Evolutionary conservation across 306 rosid species (phyloP).

Genomic region (Glycine latifolia): DNA sequence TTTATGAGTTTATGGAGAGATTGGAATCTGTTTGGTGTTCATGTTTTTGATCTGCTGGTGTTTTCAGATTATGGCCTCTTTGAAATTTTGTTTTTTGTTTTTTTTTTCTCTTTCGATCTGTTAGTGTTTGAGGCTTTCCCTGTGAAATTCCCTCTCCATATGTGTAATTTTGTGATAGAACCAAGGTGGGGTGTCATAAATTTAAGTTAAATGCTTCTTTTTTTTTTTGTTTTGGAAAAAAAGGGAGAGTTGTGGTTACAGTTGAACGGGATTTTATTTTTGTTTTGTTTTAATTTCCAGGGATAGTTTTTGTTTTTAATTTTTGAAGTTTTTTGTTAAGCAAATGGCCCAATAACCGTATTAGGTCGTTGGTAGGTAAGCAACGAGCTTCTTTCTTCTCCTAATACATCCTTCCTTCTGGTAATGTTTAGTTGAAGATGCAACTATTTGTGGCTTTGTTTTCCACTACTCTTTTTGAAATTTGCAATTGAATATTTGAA

Average conservation of each 20-base stretch:
- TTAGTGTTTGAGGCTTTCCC: conserved; percentile 16
- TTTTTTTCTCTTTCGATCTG: conserved; percentile 45
- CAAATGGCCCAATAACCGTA: conserved; percentile 42
- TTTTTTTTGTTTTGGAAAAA: neutral
- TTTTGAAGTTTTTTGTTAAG: conserved; percentile 28
- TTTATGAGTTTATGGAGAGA: conserved; percentile 36
- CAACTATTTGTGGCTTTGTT: conserved; percentile 36
- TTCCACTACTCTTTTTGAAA: conserved; percentile 29
- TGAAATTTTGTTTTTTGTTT: neutral
- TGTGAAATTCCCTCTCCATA: conserved; percentile 31
- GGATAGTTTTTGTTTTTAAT: conserved; percentile 37
- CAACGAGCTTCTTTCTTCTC: conserved; percentile 44
- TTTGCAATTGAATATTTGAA: conserved; percentile 28
- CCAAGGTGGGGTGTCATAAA: conserved; percentile 1
- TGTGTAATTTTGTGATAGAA: conserved; percentile 19
- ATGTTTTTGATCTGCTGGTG: conserved; percentile 37
- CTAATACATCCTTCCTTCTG: conserved; percentile 34
- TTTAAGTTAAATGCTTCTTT: conserved; percentile 24
- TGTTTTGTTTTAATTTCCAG: conserved; percentile 2
- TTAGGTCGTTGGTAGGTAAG: conserved; percentile 79
- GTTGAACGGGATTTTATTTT: conserved; percentile 33
- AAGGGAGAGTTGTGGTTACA: neutral
- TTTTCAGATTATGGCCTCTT: conserved; percentile 20
- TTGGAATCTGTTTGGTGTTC: conserved; percentile 17
- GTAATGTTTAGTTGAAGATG: conserved; percentile 48